Base-by-base conservation (phyloP, 768 basidiomycete genomes). In the Royoungia palumana region DNA sequence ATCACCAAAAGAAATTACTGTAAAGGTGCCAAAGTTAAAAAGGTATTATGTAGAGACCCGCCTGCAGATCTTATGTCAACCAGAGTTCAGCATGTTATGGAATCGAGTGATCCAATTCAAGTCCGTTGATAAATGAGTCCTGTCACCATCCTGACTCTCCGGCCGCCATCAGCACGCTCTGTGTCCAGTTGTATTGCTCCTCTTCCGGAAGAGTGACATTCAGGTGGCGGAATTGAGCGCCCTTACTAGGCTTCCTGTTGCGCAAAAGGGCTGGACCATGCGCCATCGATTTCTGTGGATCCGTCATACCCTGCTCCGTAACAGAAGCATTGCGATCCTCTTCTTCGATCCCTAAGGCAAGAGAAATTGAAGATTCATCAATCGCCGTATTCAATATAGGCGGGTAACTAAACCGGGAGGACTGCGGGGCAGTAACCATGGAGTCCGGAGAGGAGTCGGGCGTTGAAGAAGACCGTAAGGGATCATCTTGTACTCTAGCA, bases 111-210 rank as follows among this genome's bases (percentile, higher is more conserved):
- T 21, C 25, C 43, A 6, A 32, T 34, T 35, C 28, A 50, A 46
- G 50, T 56, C 49, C 55, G 37, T 53, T 5, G 25, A 17, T 13
- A 55, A 45, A 41, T 40, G 41, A 34, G 16, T 35, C 46, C 20
- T 36, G 43, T 63, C 37, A 69, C 71, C 70, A 73, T 19, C 60
- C 44, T 12, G 64, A 55, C 39, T 77, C 73, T 42, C 83, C 81
- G 48, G 84, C 85, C n/a, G 84, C 85, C 66, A 81, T 65, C 49
- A 90, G 63, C 41, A 90, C 87, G 56, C 82, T 85, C 59, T 75
- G 72, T 39, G 84, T 83, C 88, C 89, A 91, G 60, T 87, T 80
- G 41, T 80, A 83, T 50, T 73, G 74, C 35, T 77, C 76, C 50
- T 78, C 72, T 44, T 73, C 59, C 2, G 55, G 44, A 27, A 67